Evolutionary conservation across 495 filamentous ascomycete genomes (phyloP).

Genomic region (Neurospora sp.): DNA sequence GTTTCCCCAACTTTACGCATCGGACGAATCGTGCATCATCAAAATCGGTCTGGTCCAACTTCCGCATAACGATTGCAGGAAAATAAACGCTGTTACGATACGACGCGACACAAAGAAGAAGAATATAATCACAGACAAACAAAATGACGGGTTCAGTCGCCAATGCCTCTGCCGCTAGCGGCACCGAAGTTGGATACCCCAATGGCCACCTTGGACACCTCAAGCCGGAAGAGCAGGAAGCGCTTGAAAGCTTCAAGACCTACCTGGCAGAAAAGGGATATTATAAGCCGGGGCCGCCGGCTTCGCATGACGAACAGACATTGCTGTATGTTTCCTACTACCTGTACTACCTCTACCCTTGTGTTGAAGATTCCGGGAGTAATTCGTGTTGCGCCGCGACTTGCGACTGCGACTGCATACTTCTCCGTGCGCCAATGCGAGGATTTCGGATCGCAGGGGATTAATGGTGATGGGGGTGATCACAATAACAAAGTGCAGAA

Average conservation of each 20-base stretch:
- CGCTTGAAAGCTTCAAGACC: conserved; percentile 57
- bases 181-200: conserved; percentile 43
- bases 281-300: conserved; percentile 46
- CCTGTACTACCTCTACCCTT: not conserved
- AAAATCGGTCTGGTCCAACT: not conserved
- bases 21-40: not conserved
- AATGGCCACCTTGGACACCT: conserved; percentile 67
- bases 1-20: not conserved
- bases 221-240: conserved; percentile 52
- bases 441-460: not conserved
- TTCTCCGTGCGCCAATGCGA: not conserved
- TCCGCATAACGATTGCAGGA: not conserved
- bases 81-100: not conserved
- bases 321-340: conserved; percentile 51
- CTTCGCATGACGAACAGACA: conserved; percentile 73
- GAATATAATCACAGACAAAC: not conserved
- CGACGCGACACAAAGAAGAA: not conserved
- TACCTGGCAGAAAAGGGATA: conserved; percentile 52
- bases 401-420: not conserved
- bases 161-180: conserved; percentile 10
- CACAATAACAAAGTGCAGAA: not conserved
- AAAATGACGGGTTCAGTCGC: conserved; percentile 7
- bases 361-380: not conserved
- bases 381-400: not conserved
- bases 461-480: not conserved